Evolutionary conservation across 352 stramenopile species (phyloP).

Genomic region (Globisporangium orthogonon): DNA sequence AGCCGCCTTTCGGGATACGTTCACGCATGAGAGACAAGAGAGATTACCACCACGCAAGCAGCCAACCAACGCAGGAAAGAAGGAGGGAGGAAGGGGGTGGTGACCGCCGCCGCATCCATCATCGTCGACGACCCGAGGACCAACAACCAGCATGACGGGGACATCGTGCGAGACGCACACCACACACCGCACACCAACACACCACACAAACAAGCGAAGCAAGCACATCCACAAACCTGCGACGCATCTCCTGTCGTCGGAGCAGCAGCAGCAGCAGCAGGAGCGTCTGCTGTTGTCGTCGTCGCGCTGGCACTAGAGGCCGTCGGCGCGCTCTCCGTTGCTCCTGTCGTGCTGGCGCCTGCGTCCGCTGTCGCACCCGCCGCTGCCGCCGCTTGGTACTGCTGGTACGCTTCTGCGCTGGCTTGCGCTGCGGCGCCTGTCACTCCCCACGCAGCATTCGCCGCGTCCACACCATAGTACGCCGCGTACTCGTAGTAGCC

Average conservation of each 20-base stretch:
- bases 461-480: slow-evolving; percentile 83
- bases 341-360: not conserved
- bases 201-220: slow-evolving; percentile 20
- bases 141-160: slow-evolving; percentile 13
- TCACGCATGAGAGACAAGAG: slow-evolving; percentile 23
- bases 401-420: slow-evolving; percentile 64
- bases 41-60: slow-evolving; percentile 16
- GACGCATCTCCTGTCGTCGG: slow-evolving; percentile 16
- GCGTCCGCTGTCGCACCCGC: slow-evolving; percentile 7
- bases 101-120: slow-evolving; percentile 24
- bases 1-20: slow-evolving; percentile 27
- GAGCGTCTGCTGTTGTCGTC: not conserved
- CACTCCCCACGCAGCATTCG: slow-evolving; percentile 80
- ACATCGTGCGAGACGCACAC: slow-evolving; percentile 9
- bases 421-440: slow-evolving; percentile 63
- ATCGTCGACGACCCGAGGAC: slow-evolving; percentile 9
- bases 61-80: slow-evolving; percentile 1
- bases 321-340: no score
- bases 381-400: slow-evolving; percentile 53
- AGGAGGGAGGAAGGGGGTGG: slow-evolving; percentile 23
- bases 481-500: slow-evolving; percentile 87
- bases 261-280: slow-evolving; percentile 2
- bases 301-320: slow-evolving; percentile 1
- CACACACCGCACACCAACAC: not conserved
- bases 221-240: slow-evolving; percentile 62